A percentile compares a stretch with the other conserved stretches of the same genome.
Evolutionary conservation across 352 stramenopile species (phyloP).

Genomic region (Bremia lactucae): DNA sequence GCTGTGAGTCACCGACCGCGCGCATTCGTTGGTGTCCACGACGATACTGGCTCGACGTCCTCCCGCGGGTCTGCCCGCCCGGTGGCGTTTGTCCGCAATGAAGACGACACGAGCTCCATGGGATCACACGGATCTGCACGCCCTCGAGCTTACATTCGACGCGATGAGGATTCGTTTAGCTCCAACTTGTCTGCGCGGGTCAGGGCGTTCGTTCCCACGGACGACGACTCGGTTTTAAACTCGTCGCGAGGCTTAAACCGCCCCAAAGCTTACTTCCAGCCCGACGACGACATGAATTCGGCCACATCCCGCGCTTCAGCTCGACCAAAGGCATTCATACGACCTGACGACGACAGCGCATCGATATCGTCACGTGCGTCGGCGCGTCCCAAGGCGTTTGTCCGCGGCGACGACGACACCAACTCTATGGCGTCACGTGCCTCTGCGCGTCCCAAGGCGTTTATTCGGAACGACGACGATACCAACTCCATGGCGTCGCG

Average conservation of each 20-base stretch:
- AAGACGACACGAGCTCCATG: conserved; percentile 27
- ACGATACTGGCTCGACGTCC: conserved; percentile 17
- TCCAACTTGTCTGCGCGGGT: conserved; percentile 18
- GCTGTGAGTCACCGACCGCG: no score
- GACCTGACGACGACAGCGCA: conserved; percentile 19
- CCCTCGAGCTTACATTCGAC: conserved; percentile 11
- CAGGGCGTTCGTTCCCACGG: conserved; percentile 2
- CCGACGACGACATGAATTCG: conserved; percentile 18
- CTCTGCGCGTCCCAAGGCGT: conserved; percentile 18
- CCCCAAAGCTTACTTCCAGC: conserved; percentile 16
- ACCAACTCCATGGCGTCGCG: conserved; percentile 18
- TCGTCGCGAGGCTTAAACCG: conserved; percentile 11
- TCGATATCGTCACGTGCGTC: conserved; percentile 17
- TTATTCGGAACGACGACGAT: conserved; percentile 22
- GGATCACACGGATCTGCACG: conserved; percentile 14
- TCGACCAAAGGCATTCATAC: conserved; percentile 21
- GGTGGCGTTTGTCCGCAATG: conserved; percentile 15
- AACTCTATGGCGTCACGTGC: conserved; percentile 18
- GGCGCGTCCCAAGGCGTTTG: conserved; percentile 17
- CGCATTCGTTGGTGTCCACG: conserved; percentile 18
- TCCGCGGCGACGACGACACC: conserved; percentile 23
- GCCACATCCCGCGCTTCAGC: conserved; percentile 14
- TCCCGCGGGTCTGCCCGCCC: conserved; percentile 20
- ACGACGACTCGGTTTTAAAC: conserved; percentile 16
- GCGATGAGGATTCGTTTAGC: conserved; percentile 20